Evolutionary conservation across 2,329 filamentous ascomycete genomes (phyloP), one percentile per base, ranked within the genome.

Genomic region (Colletotrichum caudatum): DNA sequence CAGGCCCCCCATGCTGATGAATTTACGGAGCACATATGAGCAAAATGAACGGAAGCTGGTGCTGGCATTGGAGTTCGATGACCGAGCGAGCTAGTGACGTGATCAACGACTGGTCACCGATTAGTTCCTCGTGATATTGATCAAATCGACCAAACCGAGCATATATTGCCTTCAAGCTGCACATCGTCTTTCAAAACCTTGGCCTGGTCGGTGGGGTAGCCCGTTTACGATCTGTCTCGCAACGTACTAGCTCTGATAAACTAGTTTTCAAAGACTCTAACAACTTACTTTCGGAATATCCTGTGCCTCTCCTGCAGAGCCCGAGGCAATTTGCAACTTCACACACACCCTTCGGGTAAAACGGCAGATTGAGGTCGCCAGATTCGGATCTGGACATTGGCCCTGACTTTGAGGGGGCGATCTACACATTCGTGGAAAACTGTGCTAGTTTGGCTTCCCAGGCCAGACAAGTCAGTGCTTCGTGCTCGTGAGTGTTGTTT

Each of bases 181-280:
- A 20, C 41, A 5, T 56, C 51, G n/a, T 29, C 44, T n/a, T 23
- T 23, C 46, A 33, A 54, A 70, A 70, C 66, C 53, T 69, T 69
- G 44, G 9, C 51, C 58, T 12, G 35, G 5, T 23, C 35, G 54
- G 35, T 29, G 53, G 35, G 18, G 37, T 39, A 44, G 37, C 51
- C 37, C 18, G 46, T 51, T 33, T n/a, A 35, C 18, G 57, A 44
- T 50, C 60, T 44, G 16, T 41, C 57, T 41, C n/a, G n/a, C 33
- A 12, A 63, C 51, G 59, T 54, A 37, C 64, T 44, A 71, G 64
- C 69, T 59, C 63, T 53, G 18, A 20, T 9, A 20, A 53, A 48
- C 39, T 53, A 29, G 26, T 39, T 44, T 59, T 7, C 26, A 68
- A 53, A 54, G 56, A 3, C 20, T 68, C 35, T 23, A 44, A n/a